Evolutionary conservation across 805 yeast species (phyloP).

Genomic region (Lipomyces orientalis): DNA sequence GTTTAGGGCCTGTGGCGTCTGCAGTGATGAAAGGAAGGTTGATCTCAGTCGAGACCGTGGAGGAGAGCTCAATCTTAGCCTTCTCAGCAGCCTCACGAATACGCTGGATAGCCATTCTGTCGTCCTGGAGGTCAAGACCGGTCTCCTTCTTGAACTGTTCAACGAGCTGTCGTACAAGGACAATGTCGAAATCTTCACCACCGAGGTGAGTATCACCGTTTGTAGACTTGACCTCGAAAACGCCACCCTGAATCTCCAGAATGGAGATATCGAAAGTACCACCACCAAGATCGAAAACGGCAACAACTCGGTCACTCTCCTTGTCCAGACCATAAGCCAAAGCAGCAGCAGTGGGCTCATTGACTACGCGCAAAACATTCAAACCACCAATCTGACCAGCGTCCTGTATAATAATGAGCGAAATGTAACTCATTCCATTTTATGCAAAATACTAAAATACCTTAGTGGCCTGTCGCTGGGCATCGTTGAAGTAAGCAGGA

Average conservation of each 20-base stretch:
- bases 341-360: constrained; percentile 94
- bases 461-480: constrained; percentile 92
- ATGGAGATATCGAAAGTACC: constrained; percentile 98
- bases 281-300: constrained; percentile 98
- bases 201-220: constrained; percentile 95
- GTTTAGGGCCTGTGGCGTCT: constrained; percentile 81
- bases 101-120: constrained; percentile 82
- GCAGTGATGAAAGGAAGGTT: constrained; percentile 88
- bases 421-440: too few relatives aligned
- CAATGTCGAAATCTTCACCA: constrained; percentile 91
- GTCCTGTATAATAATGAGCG: constrained; percentile 49
- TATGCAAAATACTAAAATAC: neutral
- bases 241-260: constrained; percentile 96
- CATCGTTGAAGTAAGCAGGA: constrained; percentile 89
- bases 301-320: constrained; percentile 75
- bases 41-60: constrained; percentile 71
- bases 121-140: constrained; percentile 67
- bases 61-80: constrained; percentile 86
- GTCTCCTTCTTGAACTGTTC: constrained; percentile 76
- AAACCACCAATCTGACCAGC: constrained; percentile 97
- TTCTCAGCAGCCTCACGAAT: constrained; percentile 87
- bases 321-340: constrained; percentile 93
- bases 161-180: constrained; percentile 81
- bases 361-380: constrained; percentile 85
- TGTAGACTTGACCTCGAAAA: constrained; percentile 95